Conservation (phyloP, 129 eudicot species). For the Lactuca sativa region DNA sequence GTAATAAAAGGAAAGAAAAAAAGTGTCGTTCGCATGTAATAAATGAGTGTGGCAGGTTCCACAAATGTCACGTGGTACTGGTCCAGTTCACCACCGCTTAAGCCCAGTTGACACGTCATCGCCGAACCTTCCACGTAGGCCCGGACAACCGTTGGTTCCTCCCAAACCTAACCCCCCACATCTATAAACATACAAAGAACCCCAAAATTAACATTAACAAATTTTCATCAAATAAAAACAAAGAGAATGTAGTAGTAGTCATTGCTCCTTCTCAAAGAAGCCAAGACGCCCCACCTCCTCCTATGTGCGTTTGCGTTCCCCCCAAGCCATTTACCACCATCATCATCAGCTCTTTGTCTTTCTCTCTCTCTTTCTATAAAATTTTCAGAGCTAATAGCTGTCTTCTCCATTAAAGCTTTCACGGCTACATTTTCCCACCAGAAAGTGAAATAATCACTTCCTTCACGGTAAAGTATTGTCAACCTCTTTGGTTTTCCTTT, state of each 20-base stretch:
- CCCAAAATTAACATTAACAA: background rate
- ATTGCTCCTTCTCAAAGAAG: constrained; percentile 35
- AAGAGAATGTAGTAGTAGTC: constrained; percentile 1
- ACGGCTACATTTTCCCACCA: constrained; percentile 44
- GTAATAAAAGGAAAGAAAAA: background rate
- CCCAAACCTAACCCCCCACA: constrained; percentile 35
- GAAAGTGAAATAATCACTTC: constrained; percentile 33
- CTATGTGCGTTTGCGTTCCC: constrained; percentile 40
- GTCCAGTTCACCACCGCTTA: constrained; percentile 31
- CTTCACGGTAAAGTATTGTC: constrained; percentile 40
- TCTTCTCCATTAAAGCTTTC: constrained; percentile 55
- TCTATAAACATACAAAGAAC: constrained; percentile 15
- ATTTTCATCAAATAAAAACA: constrained; percentile 1
- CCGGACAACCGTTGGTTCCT: constrained; percentile 70
- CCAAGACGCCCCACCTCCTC: constrained; percentile 4
- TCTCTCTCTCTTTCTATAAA: constrained; percentile 15
- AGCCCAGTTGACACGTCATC: constrained; percentile 29
- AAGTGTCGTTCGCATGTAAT: constrained; percentile 16
- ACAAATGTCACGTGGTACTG: constrained; percentile 35
- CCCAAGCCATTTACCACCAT: constrained; percentile 41
- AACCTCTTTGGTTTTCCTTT: constrained; percentile 11
- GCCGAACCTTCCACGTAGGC: constrained; percentile 59
- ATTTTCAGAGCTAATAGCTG: constrained; percentile 25
- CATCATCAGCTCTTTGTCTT: constrained; percentile 19
- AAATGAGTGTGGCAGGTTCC: constrained; percentile 32